Base-by-base conservation (phyloP, 768 basidiomycete genomes). In the Lactarius evosmus region DNA sequence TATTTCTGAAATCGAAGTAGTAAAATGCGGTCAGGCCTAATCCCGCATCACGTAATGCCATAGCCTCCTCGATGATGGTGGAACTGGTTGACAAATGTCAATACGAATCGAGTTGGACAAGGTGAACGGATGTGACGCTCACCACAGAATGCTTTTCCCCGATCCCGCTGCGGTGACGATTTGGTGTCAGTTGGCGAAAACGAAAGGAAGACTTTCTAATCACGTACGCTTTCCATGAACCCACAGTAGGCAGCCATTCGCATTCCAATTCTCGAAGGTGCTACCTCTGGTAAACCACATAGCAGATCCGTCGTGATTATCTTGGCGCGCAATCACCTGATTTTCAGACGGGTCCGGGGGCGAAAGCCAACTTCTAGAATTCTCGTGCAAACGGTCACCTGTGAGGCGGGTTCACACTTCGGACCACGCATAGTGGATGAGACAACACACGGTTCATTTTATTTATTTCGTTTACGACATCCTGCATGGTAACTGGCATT, bases 121-220 rank as follows among this genome's bases (percentile, higher is more conserved):
- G 3, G 22, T 19, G 30, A 12, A 6, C 29, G 6, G 9, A 3
- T 4, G 27, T 38, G 6, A 27, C 4, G 7, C 60, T 0, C 11
- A 61, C 60, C 60, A 61, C 0, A 61, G 38, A 8, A 53, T 29
- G 7, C 49, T 61, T 27, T 60, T 60, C 34, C 59, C 59, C 6
- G 59, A 53, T 22, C 59, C 59, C n/a, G 59, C 34, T 29, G 33
- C n/a, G 32, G 38, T 25, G 11, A 25, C 22, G 11, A 22, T 4
- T 4, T 50, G 7, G 4, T 22, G 29, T 29, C 16, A 29, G 38
- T 29, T 7, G 6, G 0, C 2, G 4, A 4, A 22, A 11, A 51
- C n/a, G 19, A 51, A 9, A 61, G 16, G 11, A 30, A 2, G 9
- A 12, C 4, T 40, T 30, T 19, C 3, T 14, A 27, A 17, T 19